These are phyloP conservation scores for Geotrichum europaeum DNA, from an alignment of 1,139 yeast species.

Conservation along the genomic window DNA sequence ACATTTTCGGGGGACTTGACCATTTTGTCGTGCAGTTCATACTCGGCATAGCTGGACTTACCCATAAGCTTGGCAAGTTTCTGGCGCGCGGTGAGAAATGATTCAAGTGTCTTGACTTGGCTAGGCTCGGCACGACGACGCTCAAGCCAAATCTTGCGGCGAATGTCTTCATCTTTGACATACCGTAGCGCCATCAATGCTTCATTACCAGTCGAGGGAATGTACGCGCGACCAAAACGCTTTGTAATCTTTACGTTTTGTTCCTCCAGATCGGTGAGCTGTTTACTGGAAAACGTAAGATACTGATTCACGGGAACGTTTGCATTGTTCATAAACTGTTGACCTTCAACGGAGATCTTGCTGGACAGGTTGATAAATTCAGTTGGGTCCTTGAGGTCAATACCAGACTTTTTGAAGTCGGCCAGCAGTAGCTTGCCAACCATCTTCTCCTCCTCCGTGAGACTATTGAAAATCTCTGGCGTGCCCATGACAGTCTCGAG, in stretches of 20 bases:
- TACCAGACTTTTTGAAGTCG: conserved; percentile 89
- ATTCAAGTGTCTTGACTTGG: conserved; percentile 57
- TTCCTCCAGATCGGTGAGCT: conserved; percentile 36
- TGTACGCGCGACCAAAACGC: conserved; percentile 35
- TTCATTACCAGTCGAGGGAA: conserved; percentile 66
- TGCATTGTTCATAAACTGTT: conserved; percentile 57
- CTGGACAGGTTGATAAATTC: conserved; percentile 76
- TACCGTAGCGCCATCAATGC: conserved; percentile 62
- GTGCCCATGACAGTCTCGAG: conserved; percentile 52
- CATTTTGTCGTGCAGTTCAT: conserved; percentile 86
- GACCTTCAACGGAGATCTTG: conserved; percentile 75
- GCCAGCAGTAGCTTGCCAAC: conserved; percentile 76
- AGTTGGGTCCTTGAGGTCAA: conserved; percentile 56
- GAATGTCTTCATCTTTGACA: conserved; percentile 50
- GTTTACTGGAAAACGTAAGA: conserved; percentile 31
- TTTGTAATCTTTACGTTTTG: conserved; percentile 2
- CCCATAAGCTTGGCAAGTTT: conserved; percentile 72
- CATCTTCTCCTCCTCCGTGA: conserved; percentile 66
- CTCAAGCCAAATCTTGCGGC: conserved; percentile 70
- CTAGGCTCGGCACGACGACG: conserved; percentile 48
- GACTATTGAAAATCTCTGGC: conserved; percentile 35
- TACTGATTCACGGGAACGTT: conserved; percentile 37
- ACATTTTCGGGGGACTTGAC: conserved; percentile 79
- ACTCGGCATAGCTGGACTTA: conserved; percentile 63
- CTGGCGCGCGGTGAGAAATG: conserved; percentile 60